Conservation (phyloP, 2,329 filamentous ascomycete genomes). For the Fusarium miscanthi region DNA sequence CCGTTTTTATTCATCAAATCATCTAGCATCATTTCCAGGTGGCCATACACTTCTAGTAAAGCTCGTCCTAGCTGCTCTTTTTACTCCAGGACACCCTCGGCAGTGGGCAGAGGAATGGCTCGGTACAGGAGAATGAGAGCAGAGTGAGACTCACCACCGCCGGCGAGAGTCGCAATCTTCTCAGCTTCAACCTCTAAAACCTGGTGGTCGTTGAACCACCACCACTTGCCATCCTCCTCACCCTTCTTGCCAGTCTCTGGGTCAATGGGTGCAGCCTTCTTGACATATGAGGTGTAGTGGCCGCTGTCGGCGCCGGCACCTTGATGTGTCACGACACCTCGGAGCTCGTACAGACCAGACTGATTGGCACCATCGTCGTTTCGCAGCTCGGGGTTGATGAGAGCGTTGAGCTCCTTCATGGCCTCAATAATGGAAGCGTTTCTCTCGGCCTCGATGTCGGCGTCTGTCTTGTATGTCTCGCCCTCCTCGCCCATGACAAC, state of each 20-base stretch:
- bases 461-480: conserved; percentile 89
- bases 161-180: conserved; percentile 89
- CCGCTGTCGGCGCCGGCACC: conserved; percentile 96
- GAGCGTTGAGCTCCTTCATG: conserved; percentile 86
- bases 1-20: conserved; percentile 24
- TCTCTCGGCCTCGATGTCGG: conserved; percentile 88
- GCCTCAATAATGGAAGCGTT: conserved; percentile 78
- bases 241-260: conserved; percentile 79
- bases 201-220: conserved; percentile 99
- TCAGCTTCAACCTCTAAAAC: conserved; percentile 91
- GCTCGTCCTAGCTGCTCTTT: not conserved
- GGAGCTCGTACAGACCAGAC: conserved; percentile 93
- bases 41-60: not conserved
- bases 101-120: conserved; percentile 74
- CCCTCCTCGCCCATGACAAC: conserved; percentile 70
- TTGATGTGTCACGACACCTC: conserved; percentile 95
- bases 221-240: conserved; percentile 94
- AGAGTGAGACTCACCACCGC: conserved; percentile 88
- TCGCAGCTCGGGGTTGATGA: conserved; percentile 80
- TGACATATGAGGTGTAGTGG: conserved; percentile 98
- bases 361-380: conserved; percentile 88
- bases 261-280: conserved; percentile 82
- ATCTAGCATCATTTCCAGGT: conserved; percentile 1
- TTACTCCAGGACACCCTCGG: conserved; percentile 58
- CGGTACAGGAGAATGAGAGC: conserved; percentile 84